phyloP scores from a whole-genome alignment of 257 asterid genomes.

The Plantago elongata region DNA sequence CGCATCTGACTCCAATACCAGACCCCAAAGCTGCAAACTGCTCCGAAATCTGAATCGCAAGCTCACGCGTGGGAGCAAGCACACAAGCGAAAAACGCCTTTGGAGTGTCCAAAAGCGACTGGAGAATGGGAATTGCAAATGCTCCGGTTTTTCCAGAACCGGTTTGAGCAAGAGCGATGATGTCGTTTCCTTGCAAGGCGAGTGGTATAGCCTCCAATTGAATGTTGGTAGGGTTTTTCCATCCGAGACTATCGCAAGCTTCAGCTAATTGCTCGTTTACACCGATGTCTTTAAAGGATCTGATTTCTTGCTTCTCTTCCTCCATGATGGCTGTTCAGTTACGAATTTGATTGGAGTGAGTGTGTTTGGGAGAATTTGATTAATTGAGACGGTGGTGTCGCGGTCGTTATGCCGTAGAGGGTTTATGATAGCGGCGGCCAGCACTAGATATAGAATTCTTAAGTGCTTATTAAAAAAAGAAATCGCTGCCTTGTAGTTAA shows the following conservation, averaged over 20 bases:
- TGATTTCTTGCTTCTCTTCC: slow-evolving; percentile 30
- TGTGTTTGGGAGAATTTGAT: neutral
- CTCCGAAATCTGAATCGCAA: slow-evolving; percentile 80
- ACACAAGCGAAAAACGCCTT: slow-evolving; percentile 91
- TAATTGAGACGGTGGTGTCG: no score
- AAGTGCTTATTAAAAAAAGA: no score
- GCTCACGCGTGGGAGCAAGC: slow-evolving; percentile 87
- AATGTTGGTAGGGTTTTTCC: slow-evolving; percentile 71
- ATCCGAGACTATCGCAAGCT: slow-evolving; percentile 72
- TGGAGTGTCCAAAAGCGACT: slow-evolving; percentile 58
- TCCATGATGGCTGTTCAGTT: slow-evolving; percentile 19
- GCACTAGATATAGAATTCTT: no score
- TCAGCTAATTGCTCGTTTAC: slow-evolving; percentile 56
- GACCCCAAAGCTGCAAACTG: slow-evolving; percentile 92
- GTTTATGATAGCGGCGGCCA: no score
- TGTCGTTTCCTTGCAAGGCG: slow-evolving; percentile 75
- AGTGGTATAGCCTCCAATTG: slow-evolving; percentile 69
- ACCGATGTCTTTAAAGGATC: slow-evolving; percentile 74
- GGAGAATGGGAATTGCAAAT: slow-evolving; percentile 82
- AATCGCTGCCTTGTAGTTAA: no score
- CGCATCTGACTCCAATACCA: slow-evolving; percentile 69
- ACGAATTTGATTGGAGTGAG: neutral
- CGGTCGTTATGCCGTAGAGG: no score
- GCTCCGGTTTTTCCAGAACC: slow-evolving; percentile 99
- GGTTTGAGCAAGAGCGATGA: slow-evolving; percentile 89